These are phyloP conservation scores for Pecoramyces ruminantium DNA, from an alignment of 192 early-diverging fungal genomes.

Conservation along the genomic window DNA sequence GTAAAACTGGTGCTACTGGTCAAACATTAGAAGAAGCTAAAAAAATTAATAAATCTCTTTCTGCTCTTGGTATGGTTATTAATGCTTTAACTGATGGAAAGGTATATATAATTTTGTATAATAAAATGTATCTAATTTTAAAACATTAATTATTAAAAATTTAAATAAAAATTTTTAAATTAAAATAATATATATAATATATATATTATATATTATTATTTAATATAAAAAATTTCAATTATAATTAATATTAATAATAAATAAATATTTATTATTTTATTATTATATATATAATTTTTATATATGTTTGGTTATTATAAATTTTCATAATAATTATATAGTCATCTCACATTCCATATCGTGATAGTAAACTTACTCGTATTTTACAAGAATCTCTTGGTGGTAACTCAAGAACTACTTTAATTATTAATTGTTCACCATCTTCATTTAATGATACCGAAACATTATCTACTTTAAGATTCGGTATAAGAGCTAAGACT, in stretches of 20 bases:
- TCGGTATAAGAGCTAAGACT: conserved; percentile 96
- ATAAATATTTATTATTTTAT: neutral
- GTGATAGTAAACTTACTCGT: conserved; percentile 96
- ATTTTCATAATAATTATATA: no score
- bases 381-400: conserved; percentile 99
- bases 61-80: conserved; percentile 98
- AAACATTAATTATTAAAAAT: no score
- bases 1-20: conserved; percentile 93
- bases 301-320: no score
- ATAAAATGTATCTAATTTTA: no score
- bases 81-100: conserved; percentile 97
- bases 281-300: no score
- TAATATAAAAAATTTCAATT: neutral
- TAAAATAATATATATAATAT: neutral
- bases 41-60: conserved; percentile 98
- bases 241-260: no score
- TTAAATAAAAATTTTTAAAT: no score
- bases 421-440: conserved; percentile 97
- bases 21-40: conserved; percentile 99
- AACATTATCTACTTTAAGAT: conserved; percentile 81
- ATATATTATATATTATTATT: neutral
- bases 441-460: conserved; percentile 94
- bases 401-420: conserved; percentile 96
- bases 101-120: conserved; percentile 22
- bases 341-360: conserved; percentile 94